phyloP scores from a whole-genome alignment of 2,329 filamentous ascomycete species.

The Clarireedia hainanense region DNA sequence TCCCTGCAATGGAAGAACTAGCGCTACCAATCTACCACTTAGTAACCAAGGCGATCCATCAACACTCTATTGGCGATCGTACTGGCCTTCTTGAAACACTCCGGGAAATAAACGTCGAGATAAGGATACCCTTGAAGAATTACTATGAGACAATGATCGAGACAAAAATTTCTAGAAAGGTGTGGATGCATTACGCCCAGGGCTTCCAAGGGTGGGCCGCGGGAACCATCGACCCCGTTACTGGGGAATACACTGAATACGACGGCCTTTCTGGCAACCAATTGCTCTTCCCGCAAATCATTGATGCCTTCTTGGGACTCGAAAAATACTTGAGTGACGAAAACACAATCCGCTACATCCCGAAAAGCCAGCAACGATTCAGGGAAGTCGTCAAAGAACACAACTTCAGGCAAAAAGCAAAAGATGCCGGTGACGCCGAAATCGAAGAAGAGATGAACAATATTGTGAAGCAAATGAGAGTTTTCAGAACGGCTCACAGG shows the following conservation, averaged over 20 bases:
- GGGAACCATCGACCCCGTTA: conserved; percentile 19
- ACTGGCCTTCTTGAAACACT: neutral
- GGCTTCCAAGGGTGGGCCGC: conserved; percentile 33
- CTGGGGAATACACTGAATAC: conserved; percentile 25
- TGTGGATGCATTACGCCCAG: conserved; percentile 30
- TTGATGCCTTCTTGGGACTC: conserved; percentile 32
- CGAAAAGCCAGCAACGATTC: conserved; percentile 2
- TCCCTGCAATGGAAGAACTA: conserved; percentile 25
- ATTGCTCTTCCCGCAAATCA: conserved; percentile 28
- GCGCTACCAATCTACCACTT: conserved; percentile 4
- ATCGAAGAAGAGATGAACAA: conserved; percentile 23
- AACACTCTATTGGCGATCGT: conserved; percentile 4
- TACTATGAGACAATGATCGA: conserved; percentile 29
- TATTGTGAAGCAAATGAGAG: conserved; percentile 29
- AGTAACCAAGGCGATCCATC: conserved; percentile 1
- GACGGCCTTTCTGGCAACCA: conserved; percentile 33
- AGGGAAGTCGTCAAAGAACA: neutral
- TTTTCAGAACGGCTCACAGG: conserved; percentile 30
- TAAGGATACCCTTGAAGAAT: conserved; percentile 22
- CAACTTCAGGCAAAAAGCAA: conserved; percentile 1
- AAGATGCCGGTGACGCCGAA: conserved; percentile 15
- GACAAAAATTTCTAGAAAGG: conserved; percentile 20
- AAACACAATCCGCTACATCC: conserved; percentile 10
- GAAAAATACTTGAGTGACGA: conserved; percentile 25
- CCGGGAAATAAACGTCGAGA: neutral